phyloP scores from a whole-genome alignment of 805 yeast genomes.

The Saccharomycopsis oosterbeekiorum region DNA sequence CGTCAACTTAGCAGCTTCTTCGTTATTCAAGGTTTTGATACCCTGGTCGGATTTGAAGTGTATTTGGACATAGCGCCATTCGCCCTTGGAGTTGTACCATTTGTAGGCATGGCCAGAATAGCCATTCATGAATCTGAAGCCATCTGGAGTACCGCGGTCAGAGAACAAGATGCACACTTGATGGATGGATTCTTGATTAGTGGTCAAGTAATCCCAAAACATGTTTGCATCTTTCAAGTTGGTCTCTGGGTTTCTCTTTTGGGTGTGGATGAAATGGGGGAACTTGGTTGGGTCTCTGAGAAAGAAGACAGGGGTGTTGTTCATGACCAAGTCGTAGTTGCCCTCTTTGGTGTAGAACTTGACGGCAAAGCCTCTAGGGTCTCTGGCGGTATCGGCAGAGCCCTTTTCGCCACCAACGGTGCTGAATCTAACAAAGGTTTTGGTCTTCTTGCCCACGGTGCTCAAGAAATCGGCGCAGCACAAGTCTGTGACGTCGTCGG shows the following conservation, averaged over 20 bases:
- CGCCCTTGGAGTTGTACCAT: conserved; percentile 67
- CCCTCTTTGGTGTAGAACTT: conserved; percentile 63
- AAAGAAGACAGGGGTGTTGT: conserved; percentile 71
- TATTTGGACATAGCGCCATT: conserved; percentile 71
- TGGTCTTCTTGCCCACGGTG: conserved; percentile 71
- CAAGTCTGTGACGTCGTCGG: conserved; percentile 72
- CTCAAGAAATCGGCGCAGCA: conserved; percentile 62
- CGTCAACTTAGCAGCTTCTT: conserved; percentile 56
- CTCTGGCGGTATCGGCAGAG: conserved; percentile 56
- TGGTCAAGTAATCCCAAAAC: conserved; percentile 77
- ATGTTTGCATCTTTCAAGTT: conserved; percentile 70
- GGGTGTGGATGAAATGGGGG: conserved; percentile 83
- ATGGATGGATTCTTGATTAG: conserved; percentile 66
- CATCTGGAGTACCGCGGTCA: conserved; percentile 76
- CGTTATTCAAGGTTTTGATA: conserved; percentile 40
- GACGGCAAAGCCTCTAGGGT: conserved; percentile 60
- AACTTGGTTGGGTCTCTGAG: conserved; percentile 75
- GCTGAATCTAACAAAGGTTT: conserved; percentile 56
- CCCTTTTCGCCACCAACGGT: conserved; percentile 67
- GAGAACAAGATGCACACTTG: conserved; percentile 66
- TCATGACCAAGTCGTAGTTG: conserved; percentile 61
- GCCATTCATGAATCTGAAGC: conserved; percentile 72
- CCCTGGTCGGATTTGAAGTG: conserved; percentile 65
- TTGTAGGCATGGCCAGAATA: conserved; percentile 80
- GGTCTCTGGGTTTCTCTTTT: conserved; percentile 60